Evolutionary conservation across 805 yeast species (phyloP), one percentile per base, ranked within the genome.

Genomic region (Myxozyma nipponensis): DNA sequence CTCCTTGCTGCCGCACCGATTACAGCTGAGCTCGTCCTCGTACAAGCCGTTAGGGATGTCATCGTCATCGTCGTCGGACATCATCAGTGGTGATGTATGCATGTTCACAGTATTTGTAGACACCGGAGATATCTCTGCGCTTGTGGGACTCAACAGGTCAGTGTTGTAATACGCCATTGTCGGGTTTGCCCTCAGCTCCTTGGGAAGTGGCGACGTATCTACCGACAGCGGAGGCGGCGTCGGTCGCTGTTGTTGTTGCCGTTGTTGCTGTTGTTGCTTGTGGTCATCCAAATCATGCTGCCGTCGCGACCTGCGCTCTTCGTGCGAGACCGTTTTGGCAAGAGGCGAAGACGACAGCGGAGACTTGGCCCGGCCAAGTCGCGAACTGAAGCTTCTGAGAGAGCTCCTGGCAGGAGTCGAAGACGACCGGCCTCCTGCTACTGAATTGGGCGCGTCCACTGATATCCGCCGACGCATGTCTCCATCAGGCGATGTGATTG

Each of bases 21-120:
- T 34, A 23, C 58, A 54, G n/a, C 13, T n/a, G 21, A 54, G 35
- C 45, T 52, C 52, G 30, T 40, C 47, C 17, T 34, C 50, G 41
- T 18, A 36, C 22, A 15, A 42, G 46, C n/a, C 24, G 19, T 25
- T 24, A 5, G 21, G 35, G 6, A n/a, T 23, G 10, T 32, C 36
- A 35, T 43, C 42, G 21, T 38, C 54, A 17, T 21, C 21, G 28
- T 32, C 50, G 36, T 37, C 49, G 25, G 28, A 23, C 50, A 28
- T 37, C 49, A 19, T 28, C 32, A 28, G 32, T 13, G 32, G 32
- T 9, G 32, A 28, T n/a, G n/a, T n/a, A n/a, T n/a, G n/a, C 47
- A 28, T 19, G 7, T 28, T 28, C 13, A 28, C 13, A 28, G 32
- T 28, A 28, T 28, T 28, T 28, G 32, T 9, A 7, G 32, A 28